phyloP scores from a whole-genome alignment of 1,284 basidiomycete species.

The Golubevia sp. region DNA sequence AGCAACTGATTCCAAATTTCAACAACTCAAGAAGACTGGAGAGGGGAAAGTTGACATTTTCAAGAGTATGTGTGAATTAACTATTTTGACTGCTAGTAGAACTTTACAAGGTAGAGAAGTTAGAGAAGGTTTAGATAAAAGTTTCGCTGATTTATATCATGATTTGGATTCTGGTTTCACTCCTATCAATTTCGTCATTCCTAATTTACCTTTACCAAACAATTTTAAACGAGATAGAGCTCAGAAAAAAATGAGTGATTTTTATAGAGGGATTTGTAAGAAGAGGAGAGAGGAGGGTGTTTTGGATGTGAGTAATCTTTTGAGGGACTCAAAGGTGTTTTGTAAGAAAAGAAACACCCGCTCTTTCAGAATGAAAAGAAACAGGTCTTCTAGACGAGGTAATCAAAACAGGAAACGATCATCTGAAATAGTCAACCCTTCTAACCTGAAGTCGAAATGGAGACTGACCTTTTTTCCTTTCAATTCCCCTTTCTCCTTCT shows the following conservation, averaged over 20 bases:
- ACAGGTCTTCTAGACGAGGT: too few relatives aligned
- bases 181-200: constrained; percentile 80
- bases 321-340: constrained; percentile 4
- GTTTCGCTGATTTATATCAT: constrained; percentile 82
- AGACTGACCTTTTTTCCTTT: too few relatives aligned
- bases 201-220: constrained; percentile 85
- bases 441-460: too few relatives aligned
- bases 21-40: constrained; percentile 18
- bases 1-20: constrained; percentile 68
- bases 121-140: constrained; percentile 76
- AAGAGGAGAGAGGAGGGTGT: constrained; percentile 70
- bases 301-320: not conserved
- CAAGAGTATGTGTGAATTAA: constrained; percentile 83
- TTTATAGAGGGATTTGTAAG: constrained; percentile 86
- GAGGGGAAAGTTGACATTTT: constrained; percentile 62
- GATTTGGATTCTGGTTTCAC: constrained; percentile 79
- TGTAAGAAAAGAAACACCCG: too few relatives aligned
- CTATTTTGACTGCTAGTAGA: constrained; percentile 88
- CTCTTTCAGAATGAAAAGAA: too few relatives aligned
- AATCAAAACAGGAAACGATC: too few relatives aligned
- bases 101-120: constrained; percentile 94
- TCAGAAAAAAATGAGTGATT: constrained; percentile 90
- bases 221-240: constrained; percentile 86
- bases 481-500: too few relatives aligned
- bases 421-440: too few relatives aligned